Evolutionary conservation across 768 basidiomycete species (phyloP), one percentile per base, ranked within the genome.

Genomic region (Trametes elegans): DNA sequence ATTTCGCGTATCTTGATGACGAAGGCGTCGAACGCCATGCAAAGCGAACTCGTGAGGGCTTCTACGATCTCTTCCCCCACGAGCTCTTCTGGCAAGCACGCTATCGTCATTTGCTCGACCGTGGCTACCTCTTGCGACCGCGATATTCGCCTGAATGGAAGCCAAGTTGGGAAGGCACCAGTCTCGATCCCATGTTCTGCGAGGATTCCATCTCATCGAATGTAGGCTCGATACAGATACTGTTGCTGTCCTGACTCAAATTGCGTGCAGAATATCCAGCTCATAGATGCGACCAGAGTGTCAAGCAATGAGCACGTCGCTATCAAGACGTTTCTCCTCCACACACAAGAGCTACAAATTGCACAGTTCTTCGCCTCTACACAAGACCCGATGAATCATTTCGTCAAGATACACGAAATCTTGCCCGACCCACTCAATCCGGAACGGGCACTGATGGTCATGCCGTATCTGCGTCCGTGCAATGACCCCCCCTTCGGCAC

Each of bases 401-500:
- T 50, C 26, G 64, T 65, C 8, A 53, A 53, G 2, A 23, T 69
- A 2, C 16, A 63, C 14, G 66, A 69, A 5, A 39, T 61, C 9
- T 34, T 67, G 7, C n/a, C 40, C 1, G 64, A 67, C 39, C 60
- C 63, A 7, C 40, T 52, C 6, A 49, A 62, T 11, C 26, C 28
- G 5, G 26, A 23, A 5, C 43, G 6, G 7, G 41, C 40, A 0
- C 43, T 63, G 13, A 50, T 70, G 41, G 61, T 71, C 8, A 69
- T 65, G 55, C 58, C 68, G 1, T 61, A 59, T 19, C 45, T 71
- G 9, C 59, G 68, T 8, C 63, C 58, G 0, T 64, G 60, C 41
- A 55, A 71, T 39, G 47, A 67, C 18, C 70, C 70, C 0, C 53
- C 41, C 5, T 64, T 71, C 23, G 38, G 35, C 4, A 61, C 57